A percentile compares a stretch with the other conserved stretches of the same genome.
These are phyloP conservation scores for Conticribra weissflogii DNA, from an alignment of 108 stramenopile species.

Conservation along the genomic window DNA sequence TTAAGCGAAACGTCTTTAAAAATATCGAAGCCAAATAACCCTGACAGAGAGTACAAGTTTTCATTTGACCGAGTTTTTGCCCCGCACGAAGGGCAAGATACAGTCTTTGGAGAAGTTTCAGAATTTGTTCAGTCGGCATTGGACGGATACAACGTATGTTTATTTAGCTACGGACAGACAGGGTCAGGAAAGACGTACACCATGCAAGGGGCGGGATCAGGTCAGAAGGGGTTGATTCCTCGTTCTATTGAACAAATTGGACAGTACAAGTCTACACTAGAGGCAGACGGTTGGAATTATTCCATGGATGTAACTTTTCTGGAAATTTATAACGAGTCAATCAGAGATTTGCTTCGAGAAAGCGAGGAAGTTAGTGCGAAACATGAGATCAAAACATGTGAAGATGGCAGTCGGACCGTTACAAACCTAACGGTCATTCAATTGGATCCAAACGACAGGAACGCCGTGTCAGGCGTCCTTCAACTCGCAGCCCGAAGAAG, in stretches of 20 bases:
- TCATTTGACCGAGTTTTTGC: conserved; percentile 95
- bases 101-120: conserved; percentile 93
- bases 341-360: conserved; percentile 64
- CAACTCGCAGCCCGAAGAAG: conserved; percentile 57
- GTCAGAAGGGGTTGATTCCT: conserved; percentile 95
- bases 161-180: conserved; percentile 95
- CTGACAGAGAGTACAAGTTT: conserved; percentile 56
- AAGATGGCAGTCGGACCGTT: conserved; percentile 63
- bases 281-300: conserved; percentile 54
- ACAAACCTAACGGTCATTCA: conserved; percentile 31
- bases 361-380: conserved; percentile 46
- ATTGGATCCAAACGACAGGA: conserved; percentile 27
- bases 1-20: conserved; percentile 58
- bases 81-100: conserved; percentile 88
- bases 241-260: conserved; percentile 87
- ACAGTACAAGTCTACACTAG: conserved; percentile 12
- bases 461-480: conserved; percentile 43
- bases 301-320: conserved; percentile 51
- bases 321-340: conserved; percentile 78
- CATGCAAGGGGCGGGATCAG: conserved; percentile 93
- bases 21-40: conserved; percentile 3
- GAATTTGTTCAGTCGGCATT: conserved; percentile 97
- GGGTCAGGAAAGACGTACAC: conserved; percentile 89
- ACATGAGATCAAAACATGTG: conserved; percentile 72
- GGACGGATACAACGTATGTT: conserved; percentile 96